Base-by-base conservation (phyloP, 441 rosid genomes). In the Erodium moschatum region DNA sequence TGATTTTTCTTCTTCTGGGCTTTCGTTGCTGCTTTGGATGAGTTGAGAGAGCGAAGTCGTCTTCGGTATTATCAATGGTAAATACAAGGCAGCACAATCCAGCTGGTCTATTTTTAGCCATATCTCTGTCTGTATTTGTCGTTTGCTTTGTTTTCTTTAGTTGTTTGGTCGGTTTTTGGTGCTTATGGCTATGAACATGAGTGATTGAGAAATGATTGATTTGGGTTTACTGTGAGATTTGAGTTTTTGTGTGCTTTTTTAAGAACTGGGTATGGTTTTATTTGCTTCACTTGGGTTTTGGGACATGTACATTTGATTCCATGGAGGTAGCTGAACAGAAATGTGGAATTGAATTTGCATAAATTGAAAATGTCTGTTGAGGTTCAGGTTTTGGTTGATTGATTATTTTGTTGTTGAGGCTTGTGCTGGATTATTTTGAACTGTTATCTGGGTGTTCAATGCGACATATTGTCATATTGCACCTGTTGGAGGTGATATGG, bases 101-200 rank as follows among this genome's bases (percentile, higher is more conserved):
- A 52, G 20, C 60, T 52, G 18, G 20, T 3, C 60, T 16, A 15
- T 52, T 52, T 52, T 52, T 52, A 52, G 60, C 48, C 6, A 42
- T 42, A 42, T 42, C 60, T 52, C 20, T 52, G 20, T 48, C 60
- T 52, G 60, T 52, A 52, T 52, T n/a, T 52, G 60, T 52, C 19
- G 20, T 52, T 52, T 52, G 19, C 38, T 33, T 33, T 33, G 4
- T 3, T 52, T 52, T 52, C 1, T 52, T 4, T 52, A 16, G n/a
- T 16, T 52, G 15, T 52, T 52, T 52, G 60, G 60, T 15, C 20
- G 8, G 18, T 52, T 52, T 52, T 13, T 13, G 18, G 6, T 52
- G 56, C 1, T 48, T 48, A 52, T 52, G 7, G 19, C n/a, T 52
- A 13, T n/a, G 60, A 15, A 16, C 20, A n/a, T n/a, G 1, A 52